A percentile compares a stretch with the other conserved stretches of the same genome.
These are phyloP conservation scores for Elongisporangium anandrum DNA, from an alignment of 352 stramenopile genomes.

Conservation along the genomic window DNA sequence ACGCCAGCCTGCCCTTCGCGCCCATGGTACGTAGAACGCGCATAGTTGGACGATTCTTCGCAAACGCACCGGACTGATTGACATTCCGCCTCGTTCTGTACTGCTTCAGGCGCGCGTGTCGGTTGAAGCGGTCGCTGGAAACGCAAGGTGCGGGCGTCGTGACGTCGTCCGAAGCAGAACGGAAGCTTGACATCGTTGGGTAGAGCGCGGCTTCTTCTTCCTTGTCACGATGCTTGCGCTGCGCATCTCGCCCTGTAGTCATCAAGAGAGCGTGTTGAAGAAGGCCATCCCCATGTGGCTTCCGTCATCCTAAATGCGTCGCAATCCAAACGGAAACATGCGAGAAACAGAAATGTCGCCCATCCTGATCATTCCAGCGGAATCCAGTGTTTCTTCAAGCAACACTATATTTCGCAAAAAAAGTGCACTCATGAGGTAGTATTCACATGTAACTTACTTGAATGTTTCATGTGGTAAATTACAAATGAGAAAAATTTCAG, in stretches of 20 bases:
- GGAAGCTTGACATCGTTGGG: neutral
- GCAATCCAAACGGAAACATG: neutral
- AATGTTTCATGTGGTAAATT: too few species aligned
- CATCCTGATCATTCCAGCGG: too few species aligned
- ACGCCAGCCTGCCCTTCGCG: conserved; percentile 22
- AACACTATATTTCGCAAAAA: too few species aligned
- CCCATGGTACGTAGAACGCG: conserved; percentile 30
- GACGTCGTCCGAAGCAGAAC: neutral
- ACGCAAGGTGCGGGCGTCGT: neutral
- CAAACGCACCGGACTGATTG: neutral
- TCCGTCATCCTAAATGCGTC: neutral
- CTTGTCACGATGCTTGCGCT: neutral
- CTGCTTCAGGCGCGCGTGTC: neutral
- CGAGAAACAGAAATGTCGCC: neutral
- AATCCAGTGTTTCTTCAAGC: too few species aligned
- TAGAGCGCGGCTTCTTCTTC: neutral
- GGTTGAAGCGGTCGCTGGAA: neutral
- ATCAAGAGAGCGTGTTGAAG: neutral
- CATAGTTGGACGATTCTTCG: neutral
- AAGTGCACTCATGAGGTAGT: too few species aligned
- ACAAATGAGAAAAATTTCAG: too few species aligned
- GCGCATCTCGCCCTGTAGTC: neutral
- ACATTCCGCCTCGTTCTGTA: neutral
- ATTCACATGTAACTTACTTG: too few species aligned
- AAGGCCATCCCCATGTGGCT: neutral